These are phyloP conservation scores for Pythium aquatile DNA, from an alignment of 352 stramenopile species.

Conservation along the genomic window DNA sequence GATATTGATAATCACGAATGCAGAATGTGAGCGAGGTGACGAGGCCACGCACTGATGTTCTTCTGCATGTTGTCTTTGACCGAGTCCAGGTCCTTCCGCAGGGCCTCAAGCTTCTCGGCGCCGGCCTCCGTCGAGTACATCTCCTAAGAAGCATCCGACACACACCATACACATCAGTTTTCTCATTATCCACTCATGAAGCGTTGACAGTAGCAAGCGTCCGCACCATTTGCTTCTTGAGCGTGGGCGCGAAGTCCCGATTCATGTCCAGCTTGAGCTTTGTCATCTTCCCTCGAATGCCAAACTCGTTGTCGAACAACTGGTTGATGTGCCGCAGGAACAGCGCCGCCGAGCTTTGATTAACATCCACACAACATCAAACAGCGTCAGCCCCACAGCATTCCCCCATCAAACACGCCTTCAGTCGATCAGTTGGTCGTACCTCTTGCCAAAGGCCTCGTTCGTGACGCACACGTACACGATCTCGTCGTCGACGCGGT, in stretches of 20 bases:
- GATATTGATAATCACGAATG: neutral
- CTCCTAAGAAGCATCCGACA: conserved; percentile 40
- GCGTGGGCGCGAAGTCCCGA: conserved; percentile 72
- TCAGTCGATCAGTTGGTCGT: neutral
- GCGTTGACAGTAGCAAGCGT: too few species aligned
- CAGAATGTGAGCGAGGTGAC: neutral
- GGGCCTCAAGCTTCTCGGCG: conserved; percentile 69
- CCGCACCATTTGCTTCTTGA: conserved; percentile 84
- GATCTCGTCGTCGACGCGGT: conserved; percentile 81
- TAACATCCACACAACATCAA: neutral
- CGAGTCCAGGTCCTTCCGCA: conserved; percentile 79
- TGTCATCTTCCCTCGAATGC: conserved; percentile 82
- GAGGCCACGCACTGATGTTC: conserved; percentile 65
- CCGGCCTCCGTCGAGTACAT: conserved; percentile 73
- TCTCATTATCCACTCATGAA: neutral
- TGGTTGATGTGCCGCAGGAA: conserved; percentile 88
- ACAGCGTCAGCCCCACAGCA: neutral
- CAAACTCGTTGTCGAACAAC: conserved; percentile 84
- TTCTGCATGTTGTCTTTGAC: conserved; percentile 80
- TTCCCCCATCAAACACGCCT: too few species aligned
- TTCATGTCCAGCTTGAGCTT: conserved; percentile 90
- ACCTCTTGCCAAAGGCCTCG: conserved; percentile 79
- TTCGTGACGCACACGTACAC: conserved; percentile 85
- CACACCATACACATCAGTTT: conserved; percentile 1
- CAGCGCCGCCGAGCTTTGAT: conserved; percentile 59